Conservation (phyloP, 2,329 filamentous ascomycete species). For the Colletotrichum musae region DNA sequence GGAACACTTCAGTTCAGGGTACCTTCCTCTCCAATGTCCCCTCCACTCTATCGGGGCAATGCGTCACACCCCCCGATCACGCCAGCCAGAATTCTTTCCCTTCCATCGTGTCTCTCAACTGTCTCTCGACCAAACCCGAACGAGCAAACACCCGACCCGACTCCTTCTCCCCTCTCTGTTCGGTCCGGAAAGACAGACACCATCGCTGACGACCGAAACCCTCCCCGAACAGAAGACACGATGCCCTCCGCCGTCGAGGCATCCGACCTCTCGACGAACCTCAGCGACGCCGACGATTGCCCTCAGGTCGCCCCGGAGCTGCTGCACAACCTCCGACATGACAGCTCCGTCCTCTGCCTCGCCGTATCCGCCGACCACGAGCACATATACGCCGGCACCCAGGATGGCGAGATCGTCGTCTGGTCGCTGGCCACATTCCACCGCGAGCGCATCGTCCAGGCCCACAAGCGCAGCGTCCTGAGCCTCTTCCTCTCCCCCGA, state of each 20-base stretch:
- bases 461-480: constrained; percentile 92
- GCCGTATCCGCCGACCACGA: constrained; percentile 83
- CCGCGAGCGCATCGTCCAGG: constrained; percentile 82
- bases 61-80: constrained; percentile 15
- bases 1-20: too few relatives aligned
- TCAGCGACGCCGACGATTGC: constrained; percentile 45
- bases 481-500: constrained; percentile 86
- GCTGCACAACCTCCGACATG: constrained; percentile 81
- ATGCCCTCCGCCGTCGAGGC: constrained; percentile 39
- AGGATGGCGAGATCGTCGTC: constrained; percentile 92
- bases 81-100: neutral
- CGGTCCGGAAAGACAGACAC: neutral
- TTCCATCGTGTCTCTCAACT: constrained; percentile 11
- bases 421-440: constrained; percentile 94
- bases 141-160: neutral
- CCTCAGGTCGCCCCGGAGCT: constrained; percentile 68
- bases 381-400: constrained; percentile 91
- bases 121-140: neutral
- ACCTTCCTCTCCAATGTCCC: too few relatives aligned
- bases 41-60: constrained; percentile 1
- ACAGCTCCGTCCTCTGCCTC: constrained; percentile 85
- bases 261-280: constrained; percentile 41
- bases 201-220: constrained; percentile 17
- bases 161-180: neutral
- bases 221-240: constrained; percentile 34